Conservation (phyloP, 2,329 filamentous ascomycete genomes). For the Penicillium occitanis region DNA sequence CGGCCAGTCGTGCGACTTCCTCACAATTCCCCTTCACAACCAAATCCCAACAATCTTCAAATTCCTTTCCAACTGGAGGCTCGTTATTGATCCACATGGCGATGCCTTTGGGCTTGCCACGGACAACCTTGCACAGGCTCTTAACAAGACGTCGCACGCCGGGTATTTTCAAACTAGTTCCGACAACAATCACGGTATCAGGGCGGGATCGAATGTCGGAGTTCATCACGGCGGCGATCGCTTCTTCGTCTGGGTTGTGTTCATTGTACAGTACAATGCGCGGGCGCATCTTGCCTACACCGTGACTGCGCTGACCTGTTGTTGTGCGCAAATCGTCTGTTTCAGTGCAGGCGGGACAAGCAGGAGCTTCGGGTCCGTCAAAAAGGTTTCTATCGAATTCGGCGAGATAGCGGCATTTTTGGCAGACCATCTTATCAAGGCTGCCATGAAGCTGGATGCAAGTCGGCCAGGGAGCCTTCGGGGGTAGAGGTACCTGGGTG, state of each 20-base stretch:
- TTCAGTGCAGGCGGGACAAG: constrained; percentile 71
- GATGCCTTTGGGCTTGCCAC: constrained; percentile 72
- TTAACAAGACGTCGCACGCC: constrained; percentile 86
- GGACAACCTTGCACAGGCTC: constrained; percentile 85
- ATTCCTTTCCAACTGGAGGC: constrained; percentile 74
- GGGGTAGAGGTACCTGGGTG: constrained; percentile 76
- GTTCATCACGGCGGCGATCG: constrained; percentile 85
- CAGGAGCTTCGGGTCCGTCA: constrained; percentile 76
- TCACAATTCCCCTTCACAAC: constrained; percentile 86
- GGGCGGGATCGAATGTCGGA: constrained; percentile 82
- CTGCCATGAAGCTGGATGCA: constrained; percentile 94
- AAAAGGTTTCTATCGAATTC: constrained; percentile 79
- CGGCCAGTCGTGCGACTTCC: constrained; percentile 73
- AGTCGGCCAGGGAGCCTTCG: constrained; percentile 87
- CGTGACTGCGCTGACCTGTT: constrained; percentile 86
- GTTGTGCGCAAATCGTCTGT: constrained; percentile 74
- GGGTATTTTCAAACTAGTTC: constrained; percentile 92
- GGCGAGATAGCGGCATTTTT: constrained; percentile 78
- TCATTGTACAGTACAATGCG: constrained; percentile 98
- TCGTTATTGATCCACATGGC: constrained; percentile 95
- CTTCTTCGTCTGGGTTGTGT: constrained; percentile 92
- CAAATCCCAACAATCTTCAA: constrained; percentile 91
- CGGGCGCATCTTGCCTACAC: constrained; percentile 83
- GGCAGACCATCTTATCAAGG: constrained; percentile 93
- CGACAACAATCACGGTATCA: constrained; percentile 90